Evolutionary conservation across 2,329 filamentous ascomycete species (phyloP).

Genomic region (Fusarium albosuccineum): DNA sequence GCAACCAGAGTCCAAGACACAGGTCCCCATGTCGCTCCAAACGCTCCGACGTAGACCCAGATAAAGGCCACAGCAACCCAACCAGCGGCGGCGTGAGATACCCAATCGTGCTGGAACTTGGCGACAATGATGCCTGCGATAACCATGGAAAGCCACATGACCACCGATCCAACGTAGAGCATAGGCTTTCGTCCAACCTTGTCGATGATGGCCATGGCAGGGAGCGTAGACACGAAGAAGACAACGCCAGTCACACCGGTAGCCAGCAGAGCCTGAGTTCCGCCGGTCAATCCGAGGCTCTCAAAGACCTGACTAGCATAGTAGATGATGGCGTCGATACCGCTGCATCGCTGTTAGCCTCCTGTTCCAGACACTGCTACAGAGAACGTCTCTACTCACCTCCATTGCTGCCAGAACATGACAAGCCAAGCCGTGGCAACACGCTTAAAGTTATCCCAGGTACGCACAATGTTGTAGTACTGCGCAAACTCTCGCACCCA

Average conservation of each 20-base stretch:
- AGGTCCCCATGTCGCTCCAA: conserved; percentile 59
- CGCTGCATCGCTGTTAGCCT: background rate
- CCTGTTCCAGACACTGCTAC: background rate
- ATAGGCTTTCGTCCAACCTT: conserved; percentile 57
- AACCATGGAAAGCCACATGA: conserved; percentile 50
- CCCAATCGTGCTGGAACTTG: conserved; percentile 43
- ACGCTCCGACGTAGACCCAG: conserved; percentile 65
- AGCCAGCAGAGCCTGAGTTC: conserved; percentile 71
- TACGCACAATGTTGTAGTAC: conserved; percentile 54
- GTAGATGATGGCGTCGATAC: conserved; percentile 57
- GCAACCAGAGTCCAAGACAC: conserved; percentile 63
- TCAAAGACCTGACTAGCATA: conserved; percentile 70
- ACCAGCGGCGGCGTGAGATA: conserved; percentile 51
- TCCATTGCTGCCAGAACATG: conserved; percentile 70
- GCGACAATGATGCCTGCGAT: conserved; percentile 37
- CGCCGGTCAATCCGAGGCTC: conserved; percentile 71
- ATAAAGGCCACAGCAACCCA: conserved; percentile 55
- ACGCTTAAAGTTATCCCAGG: conserved; percentile 68
- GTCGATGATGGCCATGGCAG: conserved; percentile 55
- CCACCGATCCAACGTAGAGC: conserved; percentile 52
- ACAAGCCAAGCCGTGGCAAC: conserved; percentile 74
- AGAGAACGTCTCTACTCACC: conserved; percentile 1
- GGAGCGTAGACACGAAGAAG: conserved; percentile 64
- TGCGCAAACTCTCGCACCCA: conserved; percentile 62
- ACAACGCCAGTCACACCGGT: conserved; percentile 79